A percentile compares a stretch with the other conserved stretches of the same genome.
Conservation (phyloP, 2,329 filamentous ascomycete species). For the Aspergillus piperis region DNA sequence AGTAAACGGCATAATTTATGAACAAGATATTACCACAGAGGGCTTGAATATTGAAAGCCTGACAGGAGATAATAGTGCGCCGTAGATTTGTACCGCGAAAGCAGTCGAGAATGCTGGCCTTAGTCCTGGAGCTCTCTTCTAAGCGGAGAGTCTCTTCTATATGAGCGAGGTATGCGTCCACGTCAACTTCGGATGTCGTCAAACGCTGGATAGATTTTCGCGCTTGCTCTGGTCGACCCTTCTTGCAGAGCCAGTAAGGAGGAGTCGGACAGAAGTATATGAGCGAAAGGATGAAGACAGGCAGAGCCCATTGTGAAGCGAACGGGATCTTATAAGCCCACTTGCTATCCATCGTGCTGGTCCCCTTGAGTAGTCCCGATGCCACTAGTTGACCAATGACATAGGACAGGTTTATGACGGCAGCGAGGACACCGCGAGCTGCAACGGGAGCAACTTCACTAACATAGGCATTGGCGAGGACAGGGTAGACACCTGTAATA, state of each 20-base stretch:
- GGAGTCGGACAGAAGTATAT: conserved; percentile 48
- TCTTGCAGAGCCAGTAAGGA: conserved; percentile 52
- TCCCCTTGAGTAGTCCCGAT: conserved; percentile 48
- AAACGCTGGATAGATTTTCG: conserved; percentile 44
- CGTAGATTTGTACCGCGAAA: conserved; percentile 8
- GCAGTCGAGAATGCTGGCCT: conserved; percentile 3
- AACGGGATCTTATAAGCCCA: conserved; percentile 55
- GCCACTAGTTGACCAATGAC: conserved; percentile 51
- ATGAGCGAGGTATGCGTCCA: conserved; percentile 8
- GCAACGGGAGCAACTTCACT: conserved; percentile 44
- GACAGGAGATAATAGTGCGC: conserved; percentile 14
- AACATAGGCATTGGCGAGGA: conserved; percentile 44
- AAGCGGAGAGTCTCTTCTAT: conserved; percentile 10
- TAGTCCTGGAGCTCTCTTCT: not conserved
- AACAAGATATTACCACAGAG: conserved; percentile 13
- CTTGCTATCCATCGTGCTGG: conserved; percentile 43
- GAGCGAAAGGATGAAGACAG: conserved; percentile 47
- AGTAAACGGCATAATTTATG: conserved; percentile 14
- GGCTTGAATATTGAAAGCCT: conserved; percentile 12
- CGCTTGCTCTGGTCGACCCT: conserved; percentile 44
- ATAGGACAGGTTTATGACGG: conserved; percentile 45
- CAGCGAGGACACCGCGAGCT: conserved; percentile 42
- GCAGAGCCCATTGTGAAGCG: conserved; percentile 53
- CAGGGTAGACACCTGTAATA: conserved; percentile 51
- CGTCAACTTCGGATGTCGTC: conserved; percentile 30